phyloP scores from a whole-genome alignment of 2,329 filamentous ascomycete species.

The Thyridium curvatum region DNA sequence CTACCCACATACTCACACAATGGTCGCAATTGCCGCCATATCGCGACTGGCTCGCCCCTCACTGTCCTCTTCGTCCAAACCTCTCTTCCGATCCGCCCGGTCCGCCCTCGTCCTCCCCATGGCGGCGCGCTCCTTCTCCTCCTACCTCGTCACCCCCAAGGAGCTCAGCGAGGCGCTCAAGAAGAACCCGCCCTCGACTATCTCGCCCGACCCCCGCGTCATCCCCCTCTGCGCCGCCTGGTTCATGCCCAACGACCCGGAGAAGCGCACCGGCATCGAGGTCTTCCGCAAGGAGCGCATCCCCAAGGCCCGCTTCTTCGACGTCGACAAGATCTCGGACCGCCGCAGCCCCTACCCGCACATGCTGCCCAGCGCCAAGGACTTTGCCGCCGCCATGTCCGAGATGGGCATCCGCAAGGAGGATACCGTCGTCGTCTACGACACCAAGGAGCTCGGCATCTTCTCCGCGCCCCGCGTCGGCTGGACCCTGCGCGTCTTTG shows the following conservation, averaged over 20 bases:
- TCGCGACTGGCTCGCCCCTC: constrained; percentile 17
- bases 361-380: constrained; percentile 80
- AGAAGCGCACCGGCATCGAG: constrained; percentile 68
- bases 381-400: constrained; percentile 84
- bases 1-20: constrained; percentile 35
- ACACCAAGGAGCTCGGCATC: constrained; percentile 83
- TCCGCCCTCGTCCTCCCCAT: constrained; percentile 8
- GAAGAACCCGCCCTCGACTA: constrained; percentile 71
- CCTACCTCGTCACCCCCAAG: constrained; percentile 79
- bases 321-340: constrained; percentile 88
- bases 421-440: constrained; percentile 91
- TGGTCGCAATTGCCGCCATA: constrained; percentile 31
- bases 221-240: constrained; percentile 89
- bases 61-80: constrained; percentile 2
- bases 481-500: constrained; percentile 89
- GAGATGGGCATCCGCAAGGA: constrained; percentile 80
- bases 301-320: constrained; percentile 89
- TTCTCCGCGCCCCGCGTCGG: constrained; percentile 90
- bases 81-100: constrained; percentile 19
- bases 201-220: constrained; percentile 75
- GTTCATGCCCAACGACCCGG: constrained; percentile 85
- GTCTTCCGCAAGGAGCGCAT: constrained; percentile 80
- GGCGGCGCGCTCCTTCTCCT: constrained; percentile 54
- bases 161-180: constrained; percentile 77
- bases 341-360: constrained; percentile 85